Conservation (phyloP, 768 basidiomycete genomes). For the Sporobolomyces phaffii region DNA sequence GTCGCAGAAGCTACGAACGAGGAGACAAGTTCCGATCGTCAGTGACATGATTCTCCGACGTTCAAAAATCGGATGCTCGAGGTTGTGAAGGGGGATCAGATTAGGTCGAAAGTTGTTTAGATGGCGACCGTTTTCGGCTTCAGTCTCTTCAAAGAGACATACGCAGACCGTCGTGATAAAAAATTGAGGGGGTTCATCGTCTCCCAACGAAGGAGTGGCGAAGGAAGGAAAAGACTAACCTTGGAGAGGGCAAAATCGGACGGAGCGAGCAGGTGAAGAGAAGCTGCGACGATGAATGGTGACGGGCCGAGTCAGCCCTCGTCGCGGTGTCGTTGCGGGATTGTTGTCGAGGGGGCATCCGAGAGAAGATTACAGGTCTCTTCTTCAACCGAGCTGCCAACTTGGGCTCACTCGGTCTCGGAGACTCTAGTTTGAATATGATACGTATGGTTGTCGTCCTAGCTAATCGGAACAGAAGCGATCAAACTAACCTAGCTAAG, state of each 20-base stretch:
- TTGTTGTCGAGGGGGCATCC: neutral
- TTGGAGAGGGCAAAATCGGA: neutral
- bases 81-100: slow-evolving; percentile 17
- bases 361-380: slow-evolving; percentile 25
- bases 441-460: slow-evolving; percentile 23
- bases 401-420: slow-evolving; percentile 5
- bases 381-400: slow-evolving; percentile 15
- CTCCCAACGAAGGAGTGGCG: slow-evolving; percentile 18
- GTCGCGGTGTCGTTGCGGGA: neutral
- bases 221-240: neutral
- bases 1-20: too few relatives aligned
- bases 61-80: too few relatives aligned
- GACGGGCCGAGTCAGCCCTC: neutral
- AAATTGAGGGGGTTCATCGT: slow-evolving; percentile 29
- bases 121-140: slow-evolving; percentile 35
- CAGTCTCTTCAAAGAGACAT: slow-evolving; percentile 9
- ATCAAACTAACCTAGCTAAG: neutral
- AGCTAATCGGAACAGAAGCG: neutral
- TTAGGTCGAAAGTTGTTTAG: slow-evolving; percentile 28
- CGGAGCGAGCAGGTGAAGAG: too few relatives aligned
- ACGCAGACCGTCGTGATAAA: slow-evolving; percentile 39
- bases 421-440: slow-evolving; percentile 29
- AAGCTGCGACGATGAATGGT: neutral
- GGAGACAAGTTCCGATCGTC: too few relatives aligned
- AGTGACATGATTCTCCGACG: too few relatives aligned